Percentiles rank a stretch among this genome's conserved stretches.
These are phyloP conservation scores for Penicillium fuscoglaucum DNA, from an alignment of 2,329 filamentous ascomycete genomes.

Conservation along the genomic window DNA sequence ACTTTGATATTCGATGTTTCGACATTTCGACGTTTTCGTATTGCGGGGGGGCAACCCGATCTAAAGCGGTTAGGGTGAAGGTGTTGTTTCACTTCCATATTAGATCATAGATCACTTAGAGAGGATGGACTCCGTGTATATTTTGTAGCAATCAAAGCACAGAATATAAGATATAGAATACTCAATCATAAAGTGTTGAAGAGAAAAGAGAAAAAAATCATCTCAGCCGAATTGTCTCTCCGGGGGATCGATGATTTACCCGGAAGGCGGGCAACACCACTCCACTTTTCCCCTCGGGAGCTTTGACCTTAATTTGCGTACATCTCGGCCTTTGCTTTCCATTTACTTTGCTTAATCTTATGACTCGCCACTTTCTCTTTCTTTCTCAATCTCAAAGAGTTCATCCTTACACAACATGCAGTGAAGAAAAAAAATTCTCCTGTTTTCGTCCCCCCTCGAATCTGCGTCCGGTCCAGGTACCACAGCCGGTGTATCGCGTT, in stretches of 20 bases:
- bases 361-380: neutral
- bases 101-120: neutral
- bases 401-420: conserved; percentile 3
- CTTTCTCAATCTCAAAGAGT: neutral
- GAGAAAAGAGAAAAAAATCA: neutral
- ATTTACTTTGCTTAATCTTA: neutral
- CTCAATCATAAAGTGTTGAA: neutral
- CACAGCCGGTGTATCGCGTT: conserved; percentile 17
- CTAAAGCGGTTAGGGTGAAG: conserved; percentile 5
- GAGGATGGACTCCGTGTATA: too few species aligned
- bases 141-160: neutral
- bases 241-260: conserved; percentile 3
- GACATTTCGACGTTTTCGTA: neutral
- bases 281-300: conserved; percentile 7
- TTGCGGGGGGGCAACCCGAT: neutral
- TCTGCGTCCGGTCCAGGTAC: conserved; percentile 24
- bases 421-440: conserved; percentile 14
- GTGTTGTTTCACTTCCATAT: neutral
- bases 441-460: conserved; percentile 24
- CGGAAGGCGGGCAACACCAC: neutral
- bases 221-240: neutral
- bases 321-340: neutral
- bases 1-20: neutral
- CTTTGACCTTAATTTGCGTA: neutral
- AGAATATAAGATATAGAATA: neutral